Conservation (phyloP, 768 basidiomycete genomes). For the Sporobolomyces pararoseus region DNA sequence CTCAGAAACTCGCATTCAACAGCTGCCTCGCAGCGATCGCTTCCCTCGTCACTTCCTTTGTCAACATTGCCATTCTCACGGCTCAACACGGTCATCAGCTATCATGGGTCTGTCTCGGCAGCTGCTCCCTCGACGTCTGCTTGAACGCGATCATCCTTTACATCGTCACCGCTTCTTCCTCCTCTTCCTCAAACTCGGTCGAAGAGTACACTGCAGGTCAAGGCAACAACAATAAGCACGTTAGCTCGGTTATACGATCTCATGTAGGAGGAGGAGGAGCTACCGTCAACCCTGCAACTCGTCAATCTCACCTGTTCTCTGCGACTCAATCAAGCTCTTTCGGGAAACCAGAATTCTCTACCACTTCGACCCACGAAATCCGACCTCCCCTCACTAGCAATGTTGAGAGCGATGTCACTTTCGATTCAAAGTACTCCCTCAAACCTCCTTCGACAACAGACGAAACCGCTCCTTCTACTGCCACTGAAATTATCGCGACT, state of each 20-base stretch:
- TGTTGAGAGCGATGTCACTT: not conserved
- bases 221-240: too few relatives aligned
- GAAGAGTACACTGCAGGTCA: not conserved
- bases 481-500: too few relatives aligned
- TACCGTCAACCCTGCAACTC: too few relatives aligned
- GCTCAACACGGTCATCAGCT: conserved; percentile 54
- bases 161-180: not conserved
- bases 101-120: conserved; percentile 56
- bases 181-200: not conserved
- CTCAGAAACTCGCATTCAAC: conserved; percentile 21
- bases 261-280: conserved; percentile 3
- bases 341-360: too few relatives aligned
- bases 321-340: too few relatives aligned
- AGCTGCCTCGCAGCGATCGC: conserved; percentile 53
- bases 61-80: conserved; percentile 56
- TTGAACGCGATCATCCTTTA: conserved; percentile 8
- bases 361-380: not conserved
- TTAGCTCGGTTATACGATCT: not conserved
- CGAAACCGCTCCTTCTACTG: too few relatives aligned
- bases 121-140: conserved; percentile 48
- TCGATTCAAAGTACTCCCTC: not conserved
- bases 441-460: not conserved
- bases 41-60: conserved; percentile 52
- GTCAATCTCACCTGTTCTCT: too few relatives aligned
- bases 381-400: not conserved